Percentiles rank a stretch among this genome's conserved stretches.
Conservation (phyloP, 1,139 yeast genomes). For the Candida mesenterica region DNA sequence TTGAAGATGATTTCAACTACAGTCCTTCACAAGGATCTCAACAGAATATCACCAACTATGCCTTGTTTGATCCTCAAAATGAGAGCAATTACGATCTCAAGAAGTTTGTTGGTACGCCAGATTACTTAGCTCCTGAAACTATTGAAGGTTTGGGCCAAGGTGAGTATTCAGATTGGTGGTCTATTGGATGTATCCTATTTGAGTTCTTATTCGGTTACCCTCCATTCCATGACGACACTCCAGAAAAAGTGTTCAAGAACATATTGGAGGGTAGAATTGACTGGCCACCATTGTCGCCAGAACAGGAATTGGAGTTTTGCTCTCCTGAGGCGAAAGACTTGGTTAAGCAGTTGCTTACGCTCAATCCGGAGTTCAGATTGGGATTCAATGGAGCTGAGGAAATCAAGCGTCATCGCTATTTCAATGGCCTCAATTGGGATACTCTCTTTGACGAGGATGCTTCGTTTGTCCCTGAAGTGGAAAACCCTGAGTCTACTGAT, state of each 20-base stretch:
- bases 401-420: constrained; percentile 75
- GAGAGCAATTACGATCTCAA: constrained; percentile 40
- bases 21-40: constrained; percentile 24
- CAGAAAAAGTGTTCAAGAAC: constrained; percentile 78
- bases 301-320: constrained; percentile 54
- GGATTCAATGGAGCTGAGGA: constrained; percentile 80
- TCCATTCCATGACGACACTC: constrained; percentile 85
- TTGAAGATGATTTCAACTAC: constrained; percentile 45
- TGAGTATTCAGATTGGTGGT: constrained; percentile 97
- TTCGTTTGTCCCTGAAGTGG: constrained; percentile 76
- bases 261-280: constrained; percentile 71
- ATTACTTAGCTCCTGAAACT: constrained; percentile 95
- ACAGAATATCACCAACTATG: constrained; percentile 43
- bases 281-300: constrained; percentile 69
- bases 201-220: constrained; percentile 93
- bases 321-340: constrained; percentile 73
- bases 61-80: constrained; percentile 69
- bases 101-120: constrained; percentile 95
- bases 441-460: constrained; percentile 72
- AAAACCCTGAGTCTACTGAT: constrained; percentile 85
- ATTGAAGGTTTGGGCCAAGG: constrained; percentile 83
- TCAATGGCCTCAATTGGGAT: constrained; percentile 72
- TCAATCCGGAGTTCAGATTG: constrained; percentile 64
- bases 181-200: constrained; percentile 91
- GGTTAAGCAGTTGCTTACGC: constrained; percentile 57